Conservation (phyloP, 768 basidiomycete species). For the Amanita rubescens region DNA sequence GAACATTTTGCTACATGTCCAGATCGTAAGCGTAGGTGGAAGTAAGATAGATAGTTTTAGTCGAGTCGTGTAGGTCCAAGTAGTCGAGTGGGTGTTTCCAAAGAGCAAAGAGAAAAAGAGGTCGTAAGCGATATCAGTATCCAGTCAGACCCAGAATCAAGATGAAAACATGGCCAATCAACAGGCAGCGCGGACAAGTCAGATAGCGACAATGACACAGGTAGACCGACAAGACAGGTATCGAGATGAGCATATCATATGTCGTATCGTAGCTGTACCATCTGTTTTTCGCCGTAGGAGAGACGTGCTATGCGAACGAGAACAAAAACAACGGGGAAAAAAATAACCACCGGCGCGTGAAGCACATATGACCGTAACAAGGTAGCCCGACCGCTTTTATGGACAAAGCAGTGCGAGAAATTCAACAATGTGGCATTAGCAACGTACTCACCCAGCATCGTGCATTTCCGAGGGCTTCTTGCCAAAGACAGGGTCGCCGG, state of each 20-base stretch:
- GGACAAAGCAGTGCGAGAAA: constrained; percentile 11
- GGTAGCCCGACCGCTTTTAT: neutral
- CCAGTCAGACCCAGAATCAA: constrained; percentile 11
- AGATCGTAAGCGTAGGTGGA: constrained; percentile 3
- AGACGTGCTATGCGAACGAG: constrained; percentile 1
- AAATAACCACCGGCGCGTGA: too few species aligned
- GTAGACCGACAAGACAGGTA: constrained; percentile 9
- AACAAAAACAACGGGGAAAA: too few species aligned
- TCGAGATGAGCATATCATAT: constrained; percentile 7
- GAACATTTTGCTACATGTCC: constrained; percentile 73
- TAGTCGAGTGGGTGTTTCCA: constrained; percentile 13
- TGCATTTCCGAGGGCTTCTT: constrained; percentile 70
- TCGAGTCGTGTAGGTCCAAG: constrained; percentile 10
- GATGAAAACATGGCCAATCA: neutral
- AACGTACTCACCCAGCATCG: constrained; percentile 69
- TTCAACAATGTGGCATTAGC: constrained; percentile 9
- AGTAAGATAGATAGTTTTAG: constrained; percentile 2
- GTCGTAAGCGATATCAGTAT: too few species aligned
- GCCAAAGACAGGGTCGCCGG: constrained; percentile 37
- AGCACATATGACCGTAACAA: neutral
- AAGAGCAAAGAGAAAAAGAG: constrained; percentile 8
- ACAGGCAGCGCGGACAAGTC: constrained; percentile 7
- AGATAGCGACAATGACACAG: constrained; percentile 7
- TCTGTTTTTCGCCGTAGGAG: constrained; percentile 5
- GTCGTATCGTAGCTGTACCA: constrained; percentile 7